phyloP scores from a whole-genome alignment of 345 rosid species.

The Moringa oleifera region DNA sequence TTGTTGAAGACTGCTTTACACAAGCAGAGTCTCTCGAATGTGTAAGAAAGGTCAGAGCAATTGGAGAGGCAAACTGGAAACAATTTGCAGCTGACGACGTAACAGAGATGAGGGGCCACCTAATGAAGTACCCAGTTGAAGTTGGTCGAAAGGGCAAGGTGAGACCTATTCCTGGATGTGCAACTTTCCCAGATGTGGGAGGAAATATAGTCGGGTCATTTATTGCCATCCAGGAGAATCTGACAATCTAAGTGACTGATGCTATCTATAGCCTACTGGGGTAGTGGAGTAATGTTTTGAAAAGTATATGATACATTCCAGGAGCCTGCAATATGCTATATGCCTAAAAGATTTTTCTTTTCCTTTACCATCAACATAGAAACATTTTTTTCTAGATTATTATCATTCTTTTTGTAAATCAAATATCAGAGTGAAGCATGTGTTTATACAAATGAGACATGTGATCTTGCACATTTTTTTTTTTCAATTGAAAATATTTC shows the following conservation, averaged over 20 bases:
- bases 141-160: constrained; percentile 82
- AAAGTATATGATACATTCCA: too few species aligned
- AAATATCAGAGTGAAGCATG: too few species aligned
- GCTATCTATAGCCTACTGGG: too few species aligned
- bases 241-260: constrained; percentile 50
- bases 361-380: too few species aligned
- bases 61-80: constrained; percentile 68
- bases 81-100: constrained; percentile 58
- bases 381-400: too few species aligned
- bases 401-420: too few species aligned
- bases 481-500: too few species aligned
- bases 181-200: constrained; percentile 84
- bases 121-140: constrained; percentile 79
- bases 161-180: constrained; percentile 55
- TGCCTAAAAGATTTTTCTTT: too few species aligned
- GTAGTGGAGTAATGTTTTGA: not conserved
- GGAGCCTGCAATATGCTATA: too few species aligned
- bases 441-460: too few species aligned
- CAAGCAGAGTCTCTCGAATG: constrained; percentile 78
- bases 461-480: too few species aligned
- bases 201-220: constrained; percentile 83
- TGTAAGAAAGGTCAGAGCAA: constrained; percentile 52
- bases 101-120: constrained; percentile 82
- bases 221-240: constrained; percentile 72
- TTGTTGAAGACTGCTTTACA: constrained; percentile 51